These are phyloP conservation scores for Taphrina flavorubra DNA, from an alignment of 1,139 yeast genomes.

Conservation along the genomic window DNA sequence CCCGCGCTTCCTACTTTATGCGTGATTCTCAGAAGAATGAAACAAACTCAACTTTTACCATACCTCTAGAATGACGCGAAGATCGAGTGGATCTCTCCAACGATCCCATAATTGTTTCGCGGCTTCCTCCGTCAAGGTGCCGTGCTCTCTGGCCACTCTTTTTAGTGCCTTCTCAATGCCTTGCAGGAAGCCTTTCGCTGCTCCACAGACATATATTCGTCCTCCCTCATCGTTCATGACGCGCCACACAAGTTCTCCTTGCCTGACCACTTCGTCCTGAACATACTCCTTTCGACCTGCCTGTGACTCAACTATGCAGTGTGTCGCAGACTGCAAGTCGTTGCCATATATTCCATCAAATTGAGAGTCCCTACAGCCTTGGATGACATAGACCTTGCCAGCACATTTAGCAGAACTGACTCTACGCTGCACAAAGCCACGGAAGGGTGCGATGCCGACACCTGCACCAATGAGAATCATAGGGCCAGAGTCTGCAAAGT, in stretches of 20 bases:
- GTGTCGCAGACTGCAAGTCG: slow-evolving; percentile 62
- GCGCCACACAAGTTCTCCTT: slow-evolving; percentile 58
- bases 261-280: slow-evolving; percentile 68
- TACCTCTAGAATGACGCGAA: slow-evolving; percentile 38
- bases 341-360: slow-evolving; percentile 78
- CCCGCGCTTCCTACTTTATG: background rate
- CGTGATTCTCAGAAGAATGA: background rate
- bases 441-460: slow-evolving; percentile 49
- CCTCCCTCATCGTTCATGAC: slow-evolving; percentile 68
- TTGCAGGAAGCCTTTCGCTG: slow-evolving; percentile 82
- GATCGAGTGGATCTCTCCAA: slow-evolving; percentile 43
- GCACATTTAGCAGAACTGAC: slow-evolving; percentile 46
- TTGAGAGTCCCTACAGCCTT: slow-evolving; percentile 70
- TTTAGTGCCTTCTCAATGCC: slow-evolving; percentile 71
- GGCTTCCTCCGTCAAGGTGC: slow-evolving; percentile 58
- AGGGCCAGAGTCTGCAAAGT: slow-evolving; percentile 48
- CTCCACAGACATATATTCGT: slow-evolving; percentile 83
- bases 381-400: slow-evolving; percentile 68
- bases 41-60: slow-evolving; percentile 12
- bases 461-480: slow-evolving; percentile 53
- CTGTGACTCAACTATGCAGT: slow-evolving; percentile 64
- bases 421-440: slow-evolving; percentile 49
- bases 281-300: slow-evolving; percentile 67
- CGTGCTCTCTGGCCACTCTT: slow-evolving; percentile 61
- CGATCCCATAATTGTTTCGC: slow-evolving; percentile 59